Conservation (phyloP, 2,329 filamentous ascomycete genomes). For the Neonectria hederae region DNA sequence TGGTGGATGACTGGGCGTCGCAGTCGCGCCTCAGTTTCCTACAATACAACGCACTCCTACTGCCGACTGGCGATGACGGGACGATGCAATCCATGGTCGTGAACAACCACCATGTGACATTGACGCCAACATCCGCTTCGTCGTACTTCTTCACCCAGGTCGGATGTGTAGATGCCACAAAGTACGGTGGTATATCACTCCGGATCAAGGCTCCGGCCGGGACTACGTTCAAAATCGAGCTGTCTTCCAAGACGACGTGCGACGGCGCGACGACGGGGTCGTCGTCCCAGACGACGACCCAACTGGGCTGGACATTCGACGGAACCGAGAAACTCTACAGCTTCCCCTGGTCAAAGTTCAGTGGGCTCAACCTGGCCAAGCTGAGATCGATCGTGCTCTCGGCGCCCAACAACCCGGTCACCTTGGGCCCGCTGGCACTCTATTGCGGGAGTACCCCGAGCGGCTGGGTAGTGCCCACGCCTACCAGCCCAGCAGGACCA, state of each 20-base stretch:
- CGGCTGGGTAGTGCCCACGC: conserved; percentile 59
- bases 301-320: conserved; percentile 69
- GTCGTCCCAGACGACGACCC: conserved; percentile 52
- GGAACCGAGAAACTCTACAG: conserved; percentile 68
- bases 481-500: conserved; percentile 49
- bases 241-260: conserved; percentile 59
- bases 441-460: conserved; percentile 63
- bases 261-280: conserved; percentile 49
- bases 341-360: conserved; percentile 64
- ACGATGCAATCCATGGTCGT: conserved; percentile 66
- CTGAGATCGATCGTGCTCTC: conserved; percentile 62
- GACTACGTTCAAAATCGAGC: conserved; percentile 60
- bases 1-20: conserved; percentile 69
- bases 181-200: conserved; percentile 65
- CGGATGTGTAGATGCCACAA: conserved; percentile 61
- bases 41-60: conserved; percentile 66
- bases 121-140: conserved; percentile 57
- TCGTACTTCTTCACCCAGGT: conserved; percentile 69
- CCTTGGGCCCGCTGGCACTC: conserved; percentile 65
- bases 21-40: conserved; percentile 70
- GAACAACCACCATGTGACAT: conserved; percentile 59
- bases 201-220: conserved; percentile 63
- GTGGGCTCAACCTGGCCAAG: conserved; percentile 60
- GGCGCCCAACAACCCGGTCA: conserved; percentile 56
- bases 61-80: conserved; percentile 65